Evolutionary conservation across 192 early-diverging fungal genomes (phyloP), one percentile per base, ranked within the genome.

Genomic region (Gaertneriomyces semiglobifer): DNA sequence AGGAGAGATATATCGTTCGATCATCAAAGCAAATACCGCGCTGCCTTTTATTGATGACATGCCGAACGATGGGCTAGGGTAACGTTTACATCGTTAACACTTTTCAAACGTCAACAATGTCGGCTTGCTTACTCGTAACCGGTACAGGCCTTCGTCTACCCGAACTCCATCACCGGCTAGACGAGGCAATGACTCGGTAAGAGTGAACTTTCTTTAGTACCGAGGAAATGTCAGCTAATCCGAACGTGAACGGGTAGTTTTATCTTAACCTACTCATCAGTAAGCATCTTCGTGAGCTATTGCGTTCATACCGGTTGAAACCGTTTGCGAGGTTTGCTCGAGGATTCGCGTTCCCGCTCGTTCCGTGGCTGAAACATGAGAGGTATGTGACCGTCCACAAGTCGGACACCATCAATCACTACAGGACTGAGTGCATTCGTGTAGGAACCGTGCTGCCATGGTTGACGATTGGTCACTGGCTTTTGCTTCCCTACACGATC

Each of bases 221-320:
- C 25, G 25, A 33, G 2, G 25, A 33, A 33, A 2, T 33, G 25
- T 2, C 25, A 33, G 25, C 25, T 33, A 33, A 33, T 33, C 25
- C 25, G 1, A 33, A 33, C 25, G 25, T 33, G 25, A 33, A 33
- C 25, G 25, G 14, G 48, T 50, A 74, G 68, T 75, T 63, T 33
- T 58, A 75, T 48, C 56, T 77, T 44, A 72, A 75, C 41, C 51
- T 75, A 48, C 57, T 77, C 3, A 52, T 77, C 51, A 71, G 74
- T 44, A 73, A 66, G 16, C 71, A 75, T 60, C 67, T 72, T 3
- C 62, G 63, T 38, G 41, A 59, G 39, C 48, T 77, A 25, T 41
- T 77, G 25, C 6, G 16, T 5, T 64, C 65, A 54, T 51, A 66
- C 18, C 53, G 73, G 39, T 57, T 74, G 18, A 51, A 64, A 14